Evolutionary conservation across 345 rosid genomes (phyloP).

Genomic region (Geranium brycei): DNA sequence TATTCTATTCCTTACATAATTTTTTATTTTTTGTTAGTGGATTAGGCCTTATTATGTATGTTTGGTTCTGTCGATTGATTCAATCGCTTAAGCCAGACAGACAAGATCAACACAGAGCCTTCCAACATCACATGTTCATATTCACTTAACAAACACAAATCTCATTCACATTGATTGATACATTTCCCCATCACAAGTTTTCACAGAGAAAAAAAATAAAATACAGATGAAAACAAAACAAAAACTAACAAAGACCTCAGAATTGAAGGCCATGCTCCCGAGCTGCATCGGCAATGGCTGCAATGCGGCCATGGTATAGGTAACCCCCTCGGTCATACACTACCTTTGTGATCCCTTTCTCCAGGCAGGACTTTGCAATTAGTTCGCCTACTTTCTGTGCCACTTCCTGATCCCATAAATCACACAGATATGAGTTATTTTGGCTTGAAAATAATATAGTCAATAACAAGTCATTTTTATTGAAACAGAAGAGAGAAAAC

Average conservation of each 20-base stretch:
- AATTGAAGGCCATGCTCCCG: constrained; percentile 81
- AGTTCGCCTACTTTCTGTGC: constrained; percentile 76
- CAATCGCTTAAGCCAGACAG: background rate
- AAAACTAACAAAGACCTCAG: constrained; percentile 13
- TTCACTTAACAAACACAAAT: background rate
- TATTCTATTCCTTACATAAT: too few relatives aligned
- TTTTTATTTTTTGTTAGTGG: too few relatives aligned
- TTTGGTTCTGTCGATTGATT: too few relatives aligned
- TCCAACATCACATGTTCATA: background rate
- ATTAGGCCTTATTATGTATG: too few relatives aligned
- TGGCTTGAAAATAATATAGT: background rate
- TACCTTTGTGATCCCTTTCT: constrained; percentile 79
- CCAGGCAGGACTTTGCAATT: constrained; percentile 74
- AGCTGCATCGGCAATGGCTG: constrained; percentile 74
- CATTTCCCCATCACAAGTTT: background rate
- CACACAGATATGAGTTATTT: background rate
- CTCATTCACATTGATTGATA: background rate
- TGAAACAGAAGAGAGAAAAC: too few relatives aligned
- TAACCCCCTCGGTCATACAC: constrained; percentile 90
- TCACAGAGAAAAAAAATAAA: background rate
- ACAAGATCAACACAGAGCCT: too few relatives aligned
- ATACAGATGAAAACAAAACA: background rate
- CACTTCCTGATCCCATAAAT: constrained; percentile 52
- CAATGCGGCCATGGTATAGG: constrained; percentile 79
- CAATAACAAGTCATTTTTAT: background rate